These are phyloP conservation scores for Gossypium australe DNA, from an alignment of 345 rosid species.

Conservation along the genomic window DNA sequence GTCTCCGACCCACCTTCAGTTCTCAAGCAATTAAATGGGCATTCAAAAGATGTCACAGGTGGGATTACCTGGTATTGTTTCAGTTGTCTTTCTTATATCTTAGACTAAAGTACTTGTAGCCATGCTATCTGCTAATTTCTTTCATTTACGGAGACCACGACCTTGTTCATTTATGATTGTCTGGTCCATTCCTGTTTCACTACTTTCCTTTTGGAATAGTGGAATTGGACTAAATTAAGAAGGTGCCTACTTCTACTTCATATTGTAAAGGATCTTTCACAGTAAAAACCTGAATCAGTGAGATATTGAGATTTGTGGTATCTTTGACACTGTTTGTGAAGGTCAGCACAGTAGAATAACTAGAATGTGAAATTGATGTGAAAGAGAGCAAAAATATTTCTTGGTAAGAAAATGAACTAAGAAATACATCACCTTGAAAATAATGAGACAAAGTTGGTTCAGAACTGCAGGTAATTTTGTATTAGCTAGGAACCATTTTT, in stretches of 20 bases:
- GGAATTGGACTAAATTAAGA: background rate
- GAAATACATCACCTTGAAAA: background rate
- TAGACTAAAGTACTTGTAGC: slow-evolving; percentile 12
- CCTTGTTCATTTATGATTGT: background rate
- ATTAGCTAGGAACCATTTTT: background rate
- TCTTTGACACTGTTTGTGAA: background rate
- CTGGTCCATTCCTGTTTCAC: background rate
- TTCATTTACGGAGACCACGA: background rate
- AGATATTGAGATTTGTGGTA: background rate
- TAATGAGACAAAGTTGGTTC: background rate
- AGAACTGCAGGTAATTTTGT: background rate
- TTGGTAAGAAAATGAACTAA: background rate
- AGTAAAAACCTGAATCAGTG: background rate
- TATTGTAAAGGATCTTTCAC: background rate
- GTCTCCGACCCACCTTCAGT: slow-evolving; percentile 42
- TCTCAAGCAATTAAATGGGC: slow-evolving; percentile 17
- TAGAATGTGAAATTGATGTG: slow-evolving; percentile 6
- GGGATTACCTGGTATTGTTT: slow-evolving; percentile 67
- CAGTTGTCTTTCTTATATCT: slow-evolving; percentile 35
- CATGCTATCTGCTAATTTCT: slow-evolving; percentile 14
- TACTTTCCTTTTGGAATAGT: background rate
- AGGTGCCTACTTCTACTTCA: background rate
- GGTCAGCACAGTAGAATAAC: background rate
- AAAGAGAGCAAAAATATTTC: background rate
- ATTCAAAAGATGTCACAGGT: slow-evolving; percentile 99